phyloP scores from a whole-genome alignment of 768 basidiomycete genomes.

The Cubamyces sp. region DNA sequence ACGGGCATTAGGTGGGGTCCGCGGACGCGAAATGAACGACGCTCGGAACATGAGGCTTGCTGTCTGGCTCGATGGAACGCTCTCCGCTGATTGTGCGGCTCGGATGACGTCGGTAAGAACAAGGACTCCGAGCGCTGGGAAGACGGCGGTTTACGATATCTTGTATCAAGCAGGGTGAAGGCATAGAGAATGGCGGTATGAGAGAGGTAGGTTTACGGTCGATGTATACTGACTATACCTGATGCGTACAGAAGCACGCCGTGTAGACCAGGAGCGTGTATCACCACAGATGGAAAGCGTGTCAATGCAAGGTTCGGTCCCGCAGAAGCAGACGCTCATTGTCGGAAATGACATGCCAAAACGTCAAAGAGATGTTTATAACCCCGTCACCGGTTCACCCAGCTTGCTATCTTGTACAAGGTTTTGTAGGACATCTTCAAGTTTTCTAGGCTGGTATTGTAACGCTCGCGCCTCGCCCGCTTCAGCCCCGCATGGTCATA shows the following conservation, averaged over 20 bases:
- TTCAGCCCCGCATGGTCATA: background rate
- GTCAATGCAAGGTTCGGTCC: background rate
- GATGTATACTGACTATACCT: no score
- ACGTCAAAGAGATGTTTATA: background rate
- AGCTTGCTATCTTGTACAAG: no score
- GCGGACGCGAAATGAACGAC: background rate
- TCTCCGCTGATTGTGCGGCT: slow-evolving; percentile 10
- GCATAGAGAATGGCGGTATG: no score
- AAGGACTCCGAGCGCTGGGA: background rate
- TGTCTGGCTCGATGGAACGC: background rate
- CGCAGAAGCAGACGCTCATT: background rate
- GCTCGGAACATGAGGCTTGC: background rate
- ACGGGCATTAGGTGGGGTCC: background rate
- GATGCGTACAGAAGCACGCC: no score
- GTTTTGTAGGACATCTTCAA: no score
- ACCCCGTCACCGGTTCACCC: no score
- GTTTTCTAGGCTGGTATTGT: no score
- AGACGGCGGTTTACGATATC: no score
- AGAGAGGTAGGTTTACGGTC: no score
- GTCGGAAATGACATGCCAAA: slow-evolving; percentile 5
- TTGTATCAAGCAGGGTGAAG: no score
- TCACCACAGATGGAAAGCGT: no score
- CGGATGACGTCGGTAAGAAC: background rate
- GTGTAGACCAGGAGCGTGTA: no score
- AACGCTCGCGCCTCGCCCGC: background rate